Percentiles rank a stretch among this genome's conserved stretches.
Conservation (phyloP, 2,329 filamentous ascomycete species). For the Beauveria rudraprayagi region DNA sequence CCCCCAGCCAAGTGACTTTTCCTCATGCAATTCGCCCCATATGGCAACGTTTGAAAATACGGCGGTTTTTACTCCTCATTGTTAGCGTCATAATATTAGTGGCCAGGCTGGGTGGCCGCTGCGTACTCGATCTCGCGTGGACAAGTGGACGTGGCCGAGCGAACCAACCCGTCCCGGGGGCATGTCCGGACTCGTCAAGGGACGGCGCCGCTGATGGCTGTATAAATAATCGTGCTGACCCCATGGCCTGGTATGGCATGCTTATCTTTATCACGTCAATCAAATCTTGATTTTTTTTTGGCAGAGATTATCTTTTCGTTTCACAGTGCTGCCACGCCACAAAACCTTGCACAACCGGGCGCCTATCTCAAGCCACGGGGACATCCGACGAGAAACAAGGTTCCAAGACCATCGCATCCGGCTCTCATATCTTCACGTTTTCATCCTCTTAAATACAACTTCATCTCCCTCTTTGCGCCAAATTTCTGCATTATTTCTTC, state of each 20-base stretch:
- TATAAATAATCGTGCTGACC: neutral
- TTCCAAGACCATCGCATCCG: neutral
- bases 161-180: neutral
- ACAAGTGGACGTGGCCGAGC: neutral
- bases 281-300: neutral
- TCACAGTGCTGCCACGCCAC: neutral
- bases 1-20: neutral
- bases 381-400: constrained; percentile 7
- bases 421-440: neutral
- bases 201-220: neutral
- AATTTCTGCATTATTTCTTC: neutral
- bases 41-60: neutral
- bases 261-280: neutral
- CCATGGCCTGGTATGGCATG: neutral
- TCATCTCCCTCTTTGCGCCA: neutral
- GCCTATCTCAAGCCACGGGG: neutral
- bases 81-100: neutral
- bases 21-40: neutral
- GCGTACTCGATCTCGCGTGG: neutral
- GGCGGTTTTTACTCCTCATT: neutral
- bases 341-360: neutral
- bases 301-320: neutral
- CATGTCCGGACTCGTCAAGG: neutral
- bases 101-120: neutral
- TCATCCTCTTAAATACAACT: neutral